Evolutionary conservation across 1,284 basidiomycete genomes (phyloP).

Genomic region (Malassezia globosa): DNA sequence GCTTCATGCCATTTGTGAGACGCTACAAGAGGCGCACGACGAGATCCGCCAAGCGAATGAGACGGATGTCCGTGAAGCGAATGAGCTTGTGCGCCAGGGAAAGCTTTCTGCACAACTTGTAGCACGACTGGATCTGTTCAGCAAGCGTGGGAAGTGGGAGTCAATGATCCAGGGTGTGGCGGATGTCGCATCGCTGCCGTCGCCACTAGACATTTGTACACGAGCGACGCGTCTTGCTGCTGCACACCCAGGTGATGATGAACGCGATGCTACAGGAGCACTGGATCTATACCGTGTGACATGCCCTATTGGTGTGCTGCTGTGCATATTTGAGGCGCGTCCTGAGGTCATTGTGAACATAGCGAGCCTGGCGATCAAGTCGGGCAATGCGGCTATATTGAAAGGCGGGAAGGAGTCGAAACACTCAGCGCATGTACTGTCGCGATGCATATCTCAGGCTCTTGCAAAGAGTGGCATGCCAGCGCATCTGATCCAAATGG

Average conservation of each 20-base stretch:
- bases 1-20: constrained; percentile 24
- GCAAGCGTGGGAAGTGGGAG: constrained; percentile 75
- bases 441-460: constrained; percentile 61
- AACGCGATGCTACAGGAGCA: constrained; percentile 50
- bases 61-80: constrained; percentile 52
- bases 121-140: constrained; percentile 72
- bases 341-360: constrained; percentile 99
- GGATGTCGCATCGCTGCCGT: constrained; percentile 73
- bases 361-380: constrained; percentile 88
- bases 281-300: constrained; percentile 85
- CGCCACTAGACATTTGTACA: constrained; percentile 74
- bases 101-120: constrained; percentile 71
- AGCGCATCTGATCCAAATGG: constrained; percentile 71
- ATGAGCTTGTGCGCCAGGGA: constrained; percentile 64
- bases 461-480: constrained; percentile 59
- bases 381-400: constrained; percentile 55
- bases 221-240: constrained; percentile 74
- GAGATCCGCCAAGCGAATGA: constrained; percentile 31
- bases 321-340: constrained; percentile 94
- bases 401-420: constrained; percentile 41
- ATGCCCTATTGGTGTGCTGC: constrained; percentile 88
- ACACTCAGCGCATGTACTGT: constrained; percentile 26
- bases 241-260: not conserved
- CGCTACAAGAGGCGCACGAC: constrained; percentile 23
- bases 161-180: constrained; percentile 78